Evolutionary conservation across 768 basidiomycete species (phyloP).

Genomic region (Leucocoprinus sp.): DNA sequence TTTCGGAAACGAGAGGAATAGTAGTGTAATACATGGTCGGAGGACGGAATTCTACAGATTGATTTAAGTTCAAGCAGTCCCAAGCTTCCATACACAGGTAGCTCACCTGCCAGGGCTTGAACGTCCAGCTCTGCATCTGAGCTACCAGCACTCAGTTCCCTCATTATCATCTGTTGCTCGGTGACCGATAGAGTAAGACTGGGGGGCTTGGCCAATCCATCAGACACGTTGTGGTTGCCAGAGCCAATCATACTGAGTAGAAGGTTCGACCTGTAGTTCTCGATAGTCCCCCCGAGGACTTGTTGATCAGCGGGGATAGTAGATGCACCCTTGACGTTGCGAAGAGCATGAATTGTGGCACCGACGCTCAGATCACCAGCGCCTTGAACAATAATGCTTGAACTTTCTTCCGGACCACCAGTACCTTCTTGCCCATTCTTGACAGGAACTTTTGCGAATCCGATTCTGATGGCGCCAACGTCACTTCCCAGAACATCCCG

Average conservation of each 20-base stretch:
- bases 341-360: slow-evolving; percentile 80
- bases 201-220: slow-evolving; percentile 49
- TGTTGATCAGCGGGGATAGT: slow-evolving; percentile 92
- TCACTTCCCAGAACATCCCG: slow-evolving; percentile 94
- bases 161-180: slow-evolving; percentile 97
- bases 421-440: slow-evolving; percentile 70
- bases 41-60: slow-evolving; percentile 69
- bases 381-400: slow-evolving; percentile 66
- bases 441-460: slow-evolving; percentile 93
- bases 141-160: slow-evolving; percentile 75
- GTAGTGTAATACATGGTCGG: slow-evolving; percentile 95
- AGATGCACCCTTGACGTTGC: slow-evolving; percentile 84
- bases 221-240: slow-evolving; percentile 54
- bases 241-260: slow-evolving; percentile 82
- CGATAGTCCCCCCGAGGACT: slow-evolving; percentile 81
- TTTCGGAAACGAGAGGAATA: slow-evolving; percentile 84
- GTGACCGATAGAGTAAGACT: slow-evolving; percentile 72
- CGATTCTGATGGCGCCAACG: slow-evolving; percentile 94
- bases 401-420: slow-evolving; percentile 51
- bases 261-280: slow-evolving; percentile 92
- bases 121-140: slow-evolving; percentile 79
- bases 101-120: slow-evolving; percentile 75
- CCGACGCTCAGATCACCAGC: slow-evolving; percentile 82
- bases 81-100: neutral
- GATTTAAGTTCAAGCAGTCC: slow-evolving; percentile 2